Conservation (phyloP, 2,329 filamentous ascomycete genomes). For the Daldinia sp. region DNA sequence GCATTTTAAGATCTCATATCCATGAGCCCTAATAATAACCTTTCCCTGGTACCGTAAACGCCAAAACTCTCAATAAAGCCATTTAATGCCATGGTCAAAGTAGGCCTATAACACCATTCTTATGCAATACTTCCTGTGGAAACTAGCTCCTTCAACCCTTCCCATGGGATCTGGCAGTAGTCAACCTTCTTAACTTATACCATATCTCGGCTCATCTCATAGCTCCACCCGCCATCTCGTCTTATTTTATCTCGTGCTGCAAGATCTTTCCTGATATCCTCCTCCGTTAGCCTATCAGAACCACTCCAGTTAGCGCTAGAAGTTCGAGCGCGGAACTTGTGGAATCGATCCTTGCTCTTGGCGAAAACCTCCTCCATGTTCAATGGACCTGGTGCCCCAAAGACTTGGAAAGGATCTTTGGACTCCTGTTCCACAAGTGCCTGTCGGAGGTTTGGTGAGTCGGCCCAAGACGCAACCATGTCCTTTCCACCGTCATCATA, state of each 20-base stretch:
- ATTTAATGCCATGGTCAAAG: slow-evolving; percentile 27
- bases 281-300: slow-evolving; percentile 79
- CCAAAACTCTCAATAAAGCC: slow-evolving; percentile 23
- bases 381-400: slow-evolving; percentile 87
- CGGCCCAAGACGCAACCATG: slow-evolving; percentile 86
- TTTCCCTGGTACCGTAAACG: slow-evolving; percentile 29
- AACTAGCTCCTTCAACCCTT: background rate
- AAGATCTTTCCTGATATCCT: slow-evolving; percentile 77
- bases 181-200: slow-evolving; percentile 17
- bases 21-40: slow-evolving; percentile 20
- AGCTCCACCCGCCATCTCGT: slow-evolving; percentile 79
- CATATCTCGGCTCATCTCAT: slow-evolving; percentile 57
- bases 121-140: slow-evolving; percentile 40
- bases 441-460: slow-evolving; percentile 83
- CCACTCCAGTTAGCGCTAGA: slow-evolving; percentile 95
- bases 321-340: slow-evolving; percentile 89
- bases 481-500: slow-evolving; percentile 67
- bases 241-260: slow-evolving; percentile 76
- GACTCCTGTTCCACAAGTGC: slow-evolving; percentile 85
- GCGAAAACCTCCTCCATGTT: slow-evolving; percentile 98
- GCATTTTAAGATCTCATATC: slow-evolving; percentile 25
- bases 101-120: slow-evolving; percentile 41
- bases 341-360: slow-evolving; percentile 85
- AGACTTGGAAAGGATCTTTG: slow-evolving; percentile 85
- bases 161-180: background rate